Base-by-base conservation (phyloP, 106 monocot species). In the Agapanthus africanus region DNA sequence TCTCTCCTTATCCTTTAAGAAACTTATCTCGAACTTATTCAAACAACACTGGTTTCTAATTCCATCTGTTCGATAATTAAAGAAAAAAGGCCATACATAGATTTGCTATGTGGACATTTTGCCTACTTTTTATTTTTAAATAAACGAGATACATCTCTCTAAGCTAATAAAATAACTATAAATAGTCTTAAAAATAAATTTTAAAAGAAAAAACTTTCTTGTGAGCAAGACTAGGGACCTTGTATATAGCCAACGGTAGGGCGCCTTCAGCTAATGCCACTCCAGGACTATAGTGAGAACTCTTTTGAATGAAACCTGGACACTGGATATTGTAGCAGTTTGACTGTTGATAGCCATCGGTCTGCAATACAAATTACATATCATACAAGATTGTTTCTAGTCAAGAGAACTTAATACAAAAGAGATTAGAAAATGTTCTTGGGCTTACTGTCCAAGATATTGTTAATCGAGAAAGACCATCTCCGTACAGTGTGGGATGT, bases 401-500 rank as follows among this genome's bases (percentile, higher is more conserved):
- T 56, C 30, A 10, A 56, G 1, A 56, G 26, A 23, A n/a, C n/a
- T n/a, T 23, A 27, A 56, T 9, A 10, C 22, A 18, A 21, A n/a
- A 3, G 22, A 0, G 50, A 50, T 0, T 21, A 19, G 30, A n/a
- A 56, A 1, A 56, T 52, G 26, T 2, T 56, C 15, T 28, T 56
- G 56, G 4, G 56, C 28, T 56, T 56, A 56, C 56, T 13, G 56
- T 56, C 56, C 56, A 56, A 14, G 30, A 56, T 56, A 56, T 56
- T 11, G 56, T 56, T 11, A 56, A 11, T 56, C 56, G 56, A 56
- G 28, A 0, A 56, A 56, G 56, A 11, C 30, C 30, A 13, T 56
- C 28, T 27, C 56, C 56, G 2, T 56, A 56, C 8, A 56, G 28
- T 28, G 8, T 56, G n/a, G 56, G 56, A 56, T 56, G 56, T 56